These are phyloP conservation scores for Termitomyces sp. DNA, from an alignment of 768 basidiomycete species.

Conservation along the genomic window DNA sequence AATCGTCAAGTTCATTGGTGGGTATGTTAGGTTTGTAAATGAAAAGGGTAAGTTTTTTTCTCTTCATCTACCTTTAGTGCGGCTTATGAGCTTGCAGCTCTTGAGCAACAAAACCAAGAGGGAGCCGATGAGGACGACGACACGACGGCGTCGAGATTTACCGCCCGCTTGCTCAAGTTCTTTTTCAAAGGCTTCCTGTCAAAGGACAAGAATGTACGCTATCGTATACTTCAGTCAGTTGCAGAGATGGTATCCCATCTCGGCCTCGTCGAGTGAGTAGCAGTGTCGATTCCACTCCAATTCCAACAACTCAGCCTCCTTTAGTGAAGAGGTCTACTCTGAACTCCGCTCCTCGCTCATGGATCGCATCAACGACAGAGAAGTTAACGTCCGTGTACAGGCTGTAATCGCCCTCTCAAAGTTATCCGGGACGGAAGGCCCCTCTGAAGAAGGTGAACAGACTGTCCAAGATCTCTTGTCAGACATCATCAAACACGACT, in stretches of 20 bases:
- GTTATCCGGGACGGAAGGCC: conserved; percentile 68
- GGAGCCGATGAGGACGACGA: conserved; percentile 48
- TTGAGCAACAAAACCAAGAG: conserved; percentile 35
- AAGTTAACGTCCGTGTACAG: conserved; percentile 70
- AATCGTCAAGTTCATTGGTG: conserved; percentile 76
- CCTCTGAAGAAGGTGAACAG: conserved; percentile 42
- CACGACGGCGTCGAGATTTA: conserved; percentile 65
- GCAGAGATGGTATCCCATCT: conserved; percentile 77
- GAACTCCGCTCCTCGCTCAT: conserved; percentile 60
- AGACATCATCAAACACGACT: conserved; percentile 66
- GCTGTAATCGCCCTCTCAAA: conserved; percentile 79
- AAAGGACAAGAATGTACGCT: conserved; percentile 86
- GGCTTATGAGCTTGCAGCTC: conserved; percentile 21
- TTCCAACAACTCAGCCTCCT: not conserved
- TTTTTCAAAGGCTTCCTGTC: conserved; percentile 76
- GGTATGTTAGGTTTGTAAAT: conserved; percentile 72
- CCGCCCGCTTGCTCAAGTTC: conserved; percentile 56
- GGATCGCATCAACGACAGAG: conserved; percentile 77
- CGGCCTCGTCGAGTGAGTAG: conserved; percentile 80
- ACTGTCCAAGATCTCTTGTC: conserved; percentile 59
- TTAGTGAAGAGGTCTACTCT: conserved; percentile 74
- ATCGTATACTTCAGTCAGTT: conserved; percentile 72
- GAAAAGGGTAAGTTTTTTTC: conserved; percentile 57
- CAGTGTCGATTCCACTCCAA: not conserved
- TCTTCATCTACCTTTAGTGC: not conserved